These are phyloP conservation scores for Mortierella sp. DNA, from an alignment of 371 early-diverging fungal species.

Conservation along the genomic window DNA sequence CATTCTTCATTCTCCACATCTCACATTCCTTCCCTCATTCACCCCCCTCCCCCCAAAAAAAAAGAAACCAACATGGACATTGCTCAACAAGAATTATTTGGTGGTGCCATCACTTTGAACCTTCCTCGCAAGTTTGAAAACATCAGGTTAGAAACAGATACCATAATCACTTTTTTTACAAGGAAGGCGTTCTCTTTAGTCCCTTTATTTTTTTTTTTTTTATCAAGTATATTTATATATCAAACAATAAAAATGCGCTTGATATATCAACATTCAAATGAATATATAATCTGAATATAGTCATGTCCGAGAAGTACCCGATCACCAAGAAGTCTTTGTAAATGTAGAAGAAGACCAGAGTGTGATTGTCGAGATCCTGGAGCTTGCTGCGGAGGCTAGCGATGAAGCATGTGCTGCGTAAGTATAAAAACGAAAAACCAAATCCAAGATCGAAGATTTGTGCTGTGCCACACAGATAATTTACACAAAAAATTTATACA, in stretches of 20 bases:
- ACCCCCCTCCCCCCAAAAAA: background rate
- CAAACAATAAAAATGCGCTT: background rate
- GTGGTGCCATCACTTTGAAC: constrained; percentile 75
- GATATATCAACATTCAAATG: too few species aligned
- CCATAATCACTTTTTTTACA: background rate
- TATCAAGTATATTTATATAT: too few species aligned
- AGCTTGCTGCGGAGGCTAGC: constrained; percentile 66
- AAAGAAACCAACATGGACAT: constrained; percentile 17
- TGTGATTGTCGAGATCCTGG: constrained; percentile 87
- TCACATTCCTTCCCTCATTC: background rate
- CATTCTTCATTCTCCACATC: background rate
- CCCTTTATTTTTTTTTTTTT: too few species aligned
- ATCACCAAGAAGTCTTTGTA: constrained; percentile 93
- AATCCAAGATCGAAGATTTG: background rate
- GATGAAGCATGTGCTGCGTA: constrained; percentile 71
- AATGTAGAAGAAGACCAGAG: constrained; percentile 80
- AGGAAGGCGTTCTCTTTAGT: too few species aligned
- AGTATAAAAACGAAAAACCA: constrained; percentile 1
- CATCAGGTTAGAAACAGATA: constrained; percentile 63
- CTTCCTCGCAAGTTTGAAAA: constrained; percentile 72
- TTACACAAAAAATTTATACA: background rate
- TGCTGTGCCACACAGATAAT: background rate
- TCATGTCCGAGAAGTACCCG: constrained; percentile 85
- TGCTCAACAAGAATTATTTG: constrained; percentile 66
- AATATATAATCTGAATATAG: constrained; percentile 58